Conservation (phyloP, 1,284 basidiomycete species). For the Vanrija pseudolonga region DNA sequence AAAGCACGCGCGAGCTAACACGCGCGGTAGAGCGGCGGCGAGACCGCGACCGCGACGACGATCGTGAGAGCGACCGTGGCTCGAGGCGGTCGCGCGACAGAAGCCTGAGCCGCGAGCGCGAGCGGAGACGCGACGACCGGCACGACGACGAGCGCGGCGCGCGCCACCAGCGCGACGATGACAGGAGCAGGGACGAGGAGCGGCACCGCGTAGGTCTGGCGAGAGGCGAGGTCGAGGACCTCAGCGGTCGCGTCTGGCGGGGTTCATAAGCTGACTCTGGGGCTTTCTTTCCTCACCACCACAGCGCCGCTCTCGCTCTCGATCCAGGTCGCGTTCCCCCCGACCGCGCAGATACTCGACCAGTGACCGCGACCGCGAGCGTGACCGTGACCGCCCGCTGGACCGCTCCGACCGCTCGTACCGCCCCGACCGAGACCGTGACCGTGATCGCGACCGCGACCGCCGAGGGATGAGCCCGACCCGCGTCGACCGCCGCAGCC, state of each 20-base stretch:
- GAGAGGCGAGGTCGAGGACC: too few species aligned
- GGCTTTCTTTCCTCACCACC: too few species aligned
- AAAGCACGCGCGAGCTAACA: background rate
- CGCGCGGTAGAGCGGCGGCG: background rate
- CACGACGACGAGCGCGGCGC: background rate
- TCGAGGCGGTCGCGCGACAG: background rate
- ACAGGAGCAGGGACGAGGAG: too few species aligned
- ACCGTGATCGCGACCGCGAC: conserved; percentile 1
- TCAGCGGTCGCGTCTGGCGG: too few species aligned
- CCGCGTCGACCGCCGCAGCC: background rate
- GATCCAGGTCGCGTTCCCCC: too few species aligned
- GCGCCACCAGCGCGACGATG: background rate
- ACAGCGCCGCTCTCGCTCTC: too few species aligned
- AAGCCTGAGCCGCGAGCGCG: background rate
- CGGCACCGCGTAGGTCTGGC: too few species aligned
- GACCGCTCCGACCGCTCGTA: background rate
- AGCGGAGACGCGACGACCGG: background rate
- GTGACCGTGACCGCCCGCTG: background rate
- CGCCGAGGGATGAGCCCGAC: conserved; percentile 1
- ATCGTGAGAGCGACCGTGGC: background rate
- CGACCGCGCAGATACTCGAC: background rate
- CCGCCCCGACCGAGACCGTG: background rate
- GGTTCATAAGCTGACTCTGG: too few species aligned
- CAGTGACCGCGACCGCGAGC: background rate
- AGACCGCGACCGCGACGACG: background rate